Evolutionary conservation across 1,284 basidiomycete species (phyloP), one percentile per base, ranked within the genome.

Genomic region (Cutaneotrichosporon dermatis): DNA sequence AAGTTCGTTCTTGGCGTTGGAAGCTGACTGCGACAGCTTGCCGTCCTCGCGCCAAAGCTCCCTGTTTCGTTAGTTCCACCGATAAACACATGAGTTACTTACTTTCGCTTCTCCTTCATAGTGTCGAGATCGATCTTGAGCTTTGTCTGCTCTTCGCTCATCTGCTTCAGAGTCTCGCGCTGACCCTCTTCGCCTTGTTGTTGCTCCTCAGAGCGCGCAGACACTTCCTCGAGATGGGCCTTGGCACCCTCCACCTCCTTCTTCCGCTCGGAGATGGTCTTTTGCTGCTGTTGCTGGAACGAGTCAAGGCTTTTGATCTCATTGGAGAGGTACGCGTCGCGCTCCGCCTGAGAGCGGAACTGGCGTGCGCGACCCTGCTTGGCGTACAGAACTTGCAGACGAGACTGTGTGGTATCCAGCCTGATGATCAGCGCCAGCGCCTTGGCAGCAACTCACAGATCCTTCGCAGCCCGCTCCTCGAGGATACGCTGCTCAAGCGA

Each of bases 21-120:
- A 82, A 1, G 90, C 85, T 16, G 87, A 82, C 61, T 88, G 88
- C 60, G 88, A 85, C 36, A 96, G 79, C 77, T 91, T 94, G 1
- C 90, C 87, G 66, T 98, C 93, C 75, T 97, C 92, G 69, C 94
- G 85, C 95, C 96, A 98, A 34, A 94, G 78, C 61, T 94, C 92
- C 66, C 80, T 82, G 61, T 34, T 40, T 12, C 34, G 45, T 60
- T 33, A 63, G 58, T n/a, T 42, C 7, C 15, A 10, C 6, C 6
- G 33, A 33, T 36, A 10, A 16, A 11, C 13, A 10, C 51, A 4
- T 25, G 6, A 15, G 6, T 4, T 5, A 78, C 82, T 73, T 56
- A 83, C 82, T 95, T 98, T 70, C 89, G 81, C 78, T 84, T 83
- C 78, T 97, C 93, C 48, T 80, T 83, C 69, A 90, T 79, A 61